A percentile compares a stretch with the other conserved stretches of the same genome.
Evolutionary conservation across 208 protist species (phyloP).

Genomic region (Acanthamoeba sp.): DNA sequence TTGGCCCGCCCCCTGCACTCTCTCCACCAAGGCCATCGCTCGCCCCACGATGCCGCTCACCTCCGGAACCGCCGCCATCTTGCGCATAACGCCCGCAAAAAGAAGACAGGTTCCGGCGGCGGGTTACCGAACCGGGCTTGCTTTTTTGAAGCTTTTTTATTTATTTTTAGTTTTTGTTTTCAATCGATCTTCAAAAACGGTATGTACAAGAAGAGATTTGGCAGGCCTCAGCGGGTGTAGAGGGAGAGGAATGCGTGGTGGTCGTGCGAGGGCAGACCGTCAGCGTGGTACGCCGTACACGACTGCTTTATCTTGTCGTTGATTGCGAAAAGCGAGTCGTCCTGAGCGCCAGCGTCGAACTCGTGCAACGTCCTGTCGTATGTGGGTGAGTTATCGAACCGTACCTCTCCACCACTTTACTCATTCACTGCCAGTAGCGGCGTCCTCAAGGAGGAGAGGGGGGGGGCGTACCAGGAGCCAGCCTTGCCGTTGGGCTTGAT

Average conservation of each 20-base stretch:
- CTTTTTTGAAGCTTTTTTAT: neutral
- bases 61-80: neutral
- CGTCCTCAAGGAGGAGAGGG: too few relatives aligned
- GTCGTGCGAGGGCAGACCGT: neutral
- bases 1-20: neutral
- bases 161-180: neutral
- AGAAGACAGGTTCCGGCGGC: too few relatives aligned
- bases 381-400: neutral
- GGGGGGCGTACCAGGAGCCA: constrained; percentile 18
- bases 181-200: neutral
- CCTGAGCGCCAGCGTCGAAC: constrained; percentile 24
- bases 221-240: neutral
- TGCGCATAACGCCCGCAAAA: too few relatives aligned
- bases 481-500: constrained; percentile 72
- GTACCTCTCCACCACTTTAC: neutral
- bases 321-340: constrained; percentile 29
- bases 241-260: constrained; percentile 21
- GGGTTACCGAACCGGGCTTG: too few relatives aligned
- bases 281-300: neutral
- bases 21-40: constrained; percentile 15
- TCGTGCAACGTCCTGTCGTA: constrained; percentile 52
- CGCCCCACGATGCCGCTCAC: neutral
- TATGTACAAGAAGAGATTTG: neutral
- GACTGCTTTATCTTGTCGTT: constrained; percentile 58
- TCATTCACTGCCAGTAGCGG: neutral